These are phyloP conservation scores for Phytophthora sp. DNA, from an alignment of 352 stramenopile genomes.

Conservation along the genomic window DNA sequence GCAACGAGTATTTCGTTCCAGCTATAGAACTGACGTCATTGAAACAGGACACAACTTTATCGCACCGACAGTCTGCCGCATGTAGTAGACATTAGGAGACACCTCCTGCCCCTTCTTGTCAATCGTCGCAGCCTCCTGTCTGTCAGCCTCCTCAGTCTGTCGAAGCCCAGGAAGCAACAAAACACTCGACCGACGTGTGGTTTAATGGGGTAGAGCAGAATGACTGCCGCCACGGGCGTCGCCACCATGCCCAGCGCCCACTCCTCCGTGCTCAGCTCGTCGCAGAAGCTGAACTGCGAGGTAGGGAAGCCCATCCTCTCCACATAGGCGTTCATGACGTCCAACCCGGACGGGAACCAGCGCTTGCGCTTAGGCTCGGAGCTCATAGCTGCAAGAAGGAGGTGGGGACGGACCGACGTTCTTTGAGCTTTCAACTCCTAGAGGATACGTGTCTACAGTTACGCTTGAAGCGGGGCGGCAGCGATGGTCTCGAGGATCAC, in stretches of 20 bases:
- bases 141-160: constrained; percentile 78
- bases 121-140: constrained; percentile 76
- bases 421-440: too few species aligned
- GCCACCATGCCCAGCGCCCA: constrained; percentile 97
- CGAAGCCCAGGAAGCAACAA: too few species aligned
- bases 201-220: constrained; percentile 97
- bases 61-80: constrained; percentile 94
- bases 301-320: constrained; percentile 93
- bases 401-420: too few species aligned
- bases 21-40: constrained; percentile 5
- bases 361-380: constrained; percentile 67
- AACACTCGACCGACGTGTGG: constrained; percentile 51
- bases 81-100: constrained; percentile 86
- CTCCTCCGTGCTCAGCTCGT: constrained; percentile 96
- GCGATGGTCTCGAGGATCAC: constrained; percentile 43
- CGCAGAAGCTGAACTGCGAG: constrained; percentile 85
- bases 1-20: too few species aligned
- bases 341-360: constrained; percentile 93
- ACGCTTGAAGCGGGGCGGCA: constrained; percentile 10
- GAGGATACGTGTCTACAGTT: neutral
- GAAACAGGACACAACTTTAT: neutral
- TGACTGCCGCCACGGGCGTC: constrained; percentile 90
- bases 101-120: constrained; percentile 75
- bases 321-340: constrained; percentile 96
- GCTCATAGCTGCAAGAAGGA: constrained; percentile 43